These are phyloP conservation scores for Bryum argenteum DNA, from an alignment of 225 moss, liverwort and hornwort species.

Conservation along the genomic window DNA sequence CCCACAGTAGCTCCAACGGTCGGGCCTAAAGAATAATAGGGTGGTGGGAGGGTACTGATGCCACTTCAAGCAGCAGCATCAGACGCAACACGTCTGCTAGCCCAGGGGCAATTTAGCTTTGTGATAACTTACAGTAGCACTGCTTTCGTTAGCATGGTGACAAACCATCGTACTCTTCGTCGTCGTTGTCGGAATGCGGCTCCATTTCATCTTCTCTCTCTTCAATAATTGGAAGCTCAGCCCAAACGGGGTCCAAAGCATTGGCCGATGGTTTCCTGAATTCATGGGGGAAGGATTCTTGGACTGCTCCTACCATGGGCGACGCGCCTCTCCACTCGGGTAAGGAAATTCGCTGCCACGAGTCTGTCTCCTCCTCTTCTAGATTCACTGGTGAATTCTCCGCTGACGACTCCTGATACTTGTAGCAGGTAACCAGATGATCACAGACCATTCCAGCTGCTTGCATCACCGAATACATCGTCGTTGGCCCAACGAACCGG, in stretches of 20 bases:
- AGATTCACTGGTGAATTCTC: slow-evolving; percentile 28
- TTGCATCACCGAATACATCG: slow-evolving; percentile 90
- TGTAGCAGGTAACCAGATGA: slow-evolving; percentile 78
- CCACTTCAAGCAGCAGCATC: slow-evolving; percentile 34
- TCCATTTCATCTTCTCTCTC: slow-evolving; percentile 51
- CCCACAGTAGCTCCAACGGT: slow-evolving; percentile 42
- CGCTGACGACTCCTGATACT: slow-evolving; percentile 57
- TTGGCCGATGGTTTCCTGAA: slow-evolving; percentile 37
- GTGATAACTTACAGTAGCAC: slow-evolving; percentile 36
- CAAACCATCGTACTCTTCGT: slow-evolving; percentile 23
- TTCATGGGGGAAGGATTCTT: slow-evolving; percentile 39
- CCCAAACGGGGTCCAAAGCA: slow-evolving; percentile 53
- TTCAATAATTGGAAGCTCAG: slow-evolving; percentile 54
- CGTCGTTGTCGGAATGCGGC: slow-evolving; percentile 21
- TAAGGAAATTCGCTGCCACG: slow-evolving; percentile 42
- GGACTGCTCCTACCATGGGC: slow-evolving; percentile 18
- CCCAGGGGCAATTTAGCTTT: slow-evolving; percentile 34
- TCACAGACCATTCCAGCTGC: slow-evolving; percentile 85
- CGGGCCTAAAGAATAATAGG: slow-evolving; percentile 25
- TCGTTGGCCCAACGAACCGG: slow-evolving; percentile 86
- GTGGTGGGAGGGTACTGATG: slow-evolving; percentile 33
- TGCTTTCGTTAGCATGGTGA: slow-evolving; percentile 30
- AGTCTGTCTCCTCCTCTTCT: slow-evolving; percentile 36
- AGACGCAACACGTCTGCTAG: slow-evolving; percentile 43
- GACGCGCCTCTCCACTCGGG: slow-evolving; percentile 37